Evolutionary conservation across 805 yeast species (phyloP), one percentile per base, ranked within the genome.

Genomic region (Wickerhamiella slavikovae): DNA sequence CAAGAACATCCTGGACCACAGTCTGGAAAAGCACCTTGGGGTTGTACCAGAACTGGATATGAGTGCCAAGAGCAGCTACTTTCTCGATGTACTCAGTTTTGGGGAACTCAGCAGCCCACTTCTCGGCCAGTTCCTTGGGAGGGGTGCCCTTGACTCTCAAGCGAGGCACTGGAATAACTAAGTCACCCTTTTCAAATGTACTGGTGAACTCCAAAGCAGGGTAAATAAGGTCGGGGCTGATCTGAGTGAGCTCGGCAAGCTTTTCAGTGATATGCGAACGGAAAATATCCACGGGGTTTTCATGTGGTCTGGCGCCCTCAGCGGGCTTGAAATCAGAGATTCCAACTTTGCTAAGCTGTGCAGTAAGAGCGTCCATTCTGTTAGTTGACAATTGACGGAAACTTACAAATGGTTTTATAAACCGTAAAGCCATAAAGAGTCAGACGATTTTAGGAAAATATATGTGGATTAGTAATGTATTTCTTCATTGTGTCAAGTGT

Each of bases 141-240:
- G 68, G 64, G 38, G 85, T 85, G 39, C 77, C 70, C 42, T 80
- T 76, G 51, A 85, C 64, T 44, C 93, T 67, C 44, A 75, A 59
- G 51, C 95, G 71, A 43, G 96, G 98, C 25, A 89, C 63, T 25
- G 98, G 95, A 32, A 85, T 68, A 37, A 85, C 64, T 44, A 89
- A 63, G 52, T 89, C 98, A 48, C 96, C 98, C 46, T 85, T 74
- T 35, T 82, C 94, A 41, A 76, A 56, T 24, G 82, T 72, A 39
- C 66, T 62, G 15, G 94, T 80, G 62, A 85, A 68, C 54, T 89
- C 96, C 45, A 89, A 62, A 22, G 93, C 80, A 33, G 80, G 77
- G 52, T 63, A 78, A 38, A 83, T 78, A 29, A 80, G 49, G 3
- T 58, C 55, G 33, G 64, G 55, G 35, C 73, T 75, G 24, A 82